phyloP scores from a whole-genome alignment of 495 filamentous ascomycete species.

The Penicillium psychrofluorescens region DNA sequence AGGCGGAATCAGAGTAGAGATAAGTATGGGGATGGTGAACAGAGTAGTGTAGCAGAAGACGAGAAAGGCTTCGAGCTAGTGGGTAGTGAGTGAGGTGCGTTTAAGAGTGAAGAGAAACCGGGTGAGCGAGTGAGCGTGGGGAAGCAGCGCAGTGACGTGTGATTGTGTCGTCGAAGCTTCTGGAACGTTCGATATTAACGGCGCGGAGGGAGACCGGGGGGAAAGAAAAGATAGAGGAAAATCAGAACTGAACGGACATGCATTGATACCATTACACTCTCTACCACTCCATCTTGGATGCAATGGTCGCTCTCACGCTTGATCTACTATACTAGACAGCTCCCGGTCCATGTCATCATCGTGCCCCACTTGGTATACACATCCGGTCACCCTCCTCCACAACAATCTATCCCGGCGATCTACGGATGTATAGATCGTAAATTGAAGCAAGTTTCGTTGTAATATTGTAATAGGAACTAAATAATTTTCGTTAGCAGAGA shows the following conservation, averaged over 20 bases:
- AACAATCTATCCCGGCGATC: conserved; percentile 46
- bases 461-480: no score
- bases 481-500: no score
- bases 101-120: conserved; percentile 3
- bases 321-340: background rate
- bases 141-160: conserved; percentile 19
- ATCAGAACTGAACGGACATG: no score
- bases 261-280: no score
- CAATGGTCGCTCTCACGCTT: no score
- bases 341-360: conserved; percentile 10
- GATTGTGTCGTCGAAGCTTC: conserved; percentile 35
- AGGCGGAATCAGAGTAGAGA: background rate
- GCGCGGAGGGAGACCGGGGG: no score
- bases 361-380: background rate
- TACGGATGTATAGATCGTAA: no score
- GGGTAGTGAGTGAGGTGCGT: no score
- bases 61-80: no score
- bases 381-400: conserved; percentile 10
- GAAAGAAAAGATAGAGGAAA: no score
- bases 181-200: conserved; percentile 20
- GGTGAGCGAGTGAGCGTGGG: no score
- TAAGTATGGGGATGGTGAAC: background rate
- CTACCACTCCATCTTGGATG: background rate
- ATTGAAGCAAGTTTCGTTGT: no score
- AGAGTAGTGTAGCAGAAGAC: conserved; percentile 1